These are phyloP conservation scores for Physaria fendleri DNA, from an alignment of 345 rosid genomes.

Conservation along the genomic window DNA sequence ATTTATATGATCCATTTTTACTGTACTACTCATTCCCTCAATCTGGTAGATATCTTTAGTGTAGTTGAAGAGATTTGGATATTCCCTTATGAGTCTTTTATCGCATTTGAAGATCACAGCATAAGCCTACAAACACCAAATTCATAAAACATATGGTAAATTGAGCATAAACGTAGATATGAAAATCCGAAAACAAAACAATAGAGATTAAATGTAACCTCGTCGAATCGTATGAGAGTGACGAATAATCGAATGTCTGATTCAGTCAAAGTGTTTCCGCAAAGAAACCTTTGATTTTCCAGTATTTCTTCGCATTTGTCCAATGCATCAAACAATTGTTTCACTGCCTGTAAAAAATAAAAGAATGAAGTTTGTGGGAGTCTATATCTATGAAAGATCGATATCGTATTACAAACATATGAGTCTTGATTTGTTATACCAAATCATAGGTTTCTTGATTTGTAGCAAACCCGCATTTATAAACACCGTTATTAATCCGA, in stretches of 20 bases:
- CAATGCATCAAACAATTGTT: conserved; percentile 52
- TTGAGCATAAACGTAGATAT: not conserved
- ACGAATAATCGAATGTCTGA: conserved; percentile 70
- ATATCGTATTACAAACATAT: too few relatives aligned
- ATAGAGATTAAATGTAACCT: conserved; percentile 41
- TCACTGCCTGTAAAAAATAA: conserved; percentile 53
- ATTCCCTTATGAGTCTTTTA: conserved; percentile 59
- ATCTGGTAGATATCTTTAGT: conserved; percentile 54
- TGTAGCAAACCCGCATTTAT: conserved; percentile 41
- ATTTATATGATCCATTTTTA: conserved; percentile 60
- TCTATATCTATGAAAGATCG: too few relatives aligned
- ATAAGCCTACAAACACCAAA: conserved; percentile 39
- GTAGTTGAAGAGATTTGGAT: conserved; percentile 52
- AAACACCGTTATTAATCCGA: conserved; percentile 43
- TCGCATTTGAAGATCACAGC: conserved; percentile 70
- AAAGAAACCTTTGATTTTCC: conserved; percentile 59
- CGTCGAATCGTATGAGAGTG: conserved; percentile 86
- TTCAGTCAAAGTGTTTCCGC: conserved; percentile 61
- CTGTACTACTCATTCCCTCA: conserved; percentile 44
- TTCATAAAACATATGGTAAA: not conserved
- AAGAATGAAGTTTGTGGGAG: too few relatives aligned
- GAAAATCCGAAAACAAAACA: not conserved
- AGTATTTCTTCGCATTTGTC: conserved; percentile 72
- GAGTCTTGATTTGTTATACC: conserved; percentile 34
- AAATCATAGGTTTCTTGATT: conserved; percentile 43